phyloP scores from a whole-genome alignment of 169 alveolate species.

The Plasmodium billcollinsi region DNA sequence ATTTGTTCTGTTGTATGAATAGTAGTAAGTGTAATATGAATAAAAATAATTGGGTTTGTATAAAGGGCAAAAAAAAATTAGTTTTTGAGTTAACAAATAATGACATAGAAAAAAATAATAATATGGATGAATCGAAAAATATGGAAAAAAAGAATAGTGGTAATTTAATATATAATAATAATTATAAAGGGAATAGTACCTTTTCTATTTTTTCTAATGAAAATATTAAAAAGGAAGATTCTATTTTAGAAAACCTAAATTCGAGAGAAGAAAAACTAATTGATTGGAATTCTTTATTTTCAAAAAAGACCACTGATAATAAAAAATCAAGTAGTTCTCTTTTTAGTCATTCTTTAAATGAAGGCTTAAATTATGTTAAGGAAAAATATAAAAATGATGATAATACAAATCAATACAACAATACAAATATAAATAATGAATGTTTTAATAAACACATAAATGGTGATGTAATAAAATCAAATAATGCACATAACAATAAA shows the following conservation, averaged over 20 bases:
- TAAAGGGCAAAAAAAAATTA: slow-evolving; percentile 55
- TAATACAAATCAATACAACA: neutral
- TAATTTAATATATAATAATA: neutral
- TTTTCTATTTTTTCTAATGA: slow-evolving; percentile 16
- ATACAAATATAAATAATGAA: slow-evolving; percentile 6
- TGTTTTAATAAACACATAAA: neutral
- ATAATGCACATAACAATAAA: slow-evolving; percentile 1
- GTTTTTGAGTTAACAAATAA: slow-evolving; percentile 11
- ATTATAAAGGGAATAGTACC: slow-evolving; percentile 1
- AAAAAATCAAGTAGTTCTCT: slow-evolving; percentile 11
- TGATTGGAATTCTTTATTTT: slow-evolving; percentile 77
- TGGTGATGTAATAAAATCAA: neutral
- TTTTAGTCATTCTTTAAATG: slow-evolving; percentile 40
- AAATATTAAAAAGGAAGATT: slow-evolving; percentile 54
- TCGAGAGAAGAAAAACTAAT: slow-evolving; percentile 64
- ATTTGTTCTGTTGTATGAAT: slow-evolving; percentile 60
- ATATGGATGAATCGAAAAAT: slow-evolving; percentile 3
- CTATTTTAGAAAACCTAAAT: slow-evolving; percentile 4
- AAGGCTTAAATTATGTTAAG: slow-evolving; percentile 20
- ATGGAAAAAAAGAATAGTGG: neutral
- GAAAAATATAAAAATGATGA: slow-evolving; percentile 14
- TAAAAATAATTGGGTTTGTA: slow-evolving; percentile 64
- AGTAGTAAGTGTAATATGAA: slow-evolving; percentile 64
- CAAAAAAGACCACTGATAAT: slow-evolving; percentile 10
- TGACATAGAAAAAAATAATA: neutral